A percentile compares a stretch with the other conserved stretches of the same genome.
These are phyloP conservation scores for Corchorus olitorius DNA, from an alignment of 345 rosid genomes.

Conservation along the genomic window DNA sequence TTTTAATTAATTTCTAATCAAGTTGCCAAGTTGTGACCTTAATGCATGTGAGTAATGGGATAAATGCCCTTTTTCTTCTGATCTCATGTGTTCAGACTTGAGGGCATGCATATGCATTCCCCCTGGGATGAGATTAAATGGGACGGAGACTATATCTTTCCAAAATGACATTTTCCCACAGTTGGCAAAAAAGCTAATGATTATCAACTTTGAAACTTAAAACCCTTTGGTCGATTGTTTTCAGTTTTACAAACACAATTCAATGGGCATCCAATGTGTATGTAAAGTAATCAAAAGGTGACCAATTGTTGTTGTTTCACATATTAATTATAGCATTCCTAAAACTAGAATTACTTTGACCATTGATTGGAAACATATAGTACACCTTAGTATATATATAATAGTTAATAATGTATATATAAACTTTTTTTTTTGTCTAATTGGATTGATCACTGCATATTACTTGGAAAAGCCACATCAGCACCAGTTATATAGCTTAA, in stretches of 20 bases:
- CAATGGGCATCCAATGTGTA: neutral
- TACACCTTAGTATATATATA: neutral
- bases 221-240: neutral
- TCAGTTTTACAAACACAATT: neutral
- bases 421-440: no score
- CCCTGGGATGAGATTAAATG: neutral
- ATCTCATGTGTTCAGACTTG: neutral
- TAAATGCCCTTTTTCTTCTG: slow-evolving; percentile 10
- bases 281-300: neutral
- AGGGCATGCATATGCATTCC: neutral
- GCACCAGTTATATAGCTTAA: no score
- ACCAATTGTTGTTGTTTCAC: neutral
- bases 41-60: slow-evolving; percentile 3
- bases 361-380: neutral
- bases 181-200: neutral
- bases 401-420: no score
- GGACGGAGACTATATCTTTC: neutral
- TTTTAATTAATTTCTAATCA: neutral
- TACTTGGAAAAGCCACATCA: no score
- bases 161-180: neutral
- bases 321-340: neutral
- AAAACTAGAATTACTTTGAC: neutral
- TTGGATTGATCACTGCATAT: no score
- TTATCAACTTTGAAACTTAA: slow-evolving; percentile 1
- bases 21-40: slow-evolving; percentile 16